Conservation (phyloP, 2,329 filamentous ascomycete genomes). For the Coniochaeta hoffmannii region DNA sequence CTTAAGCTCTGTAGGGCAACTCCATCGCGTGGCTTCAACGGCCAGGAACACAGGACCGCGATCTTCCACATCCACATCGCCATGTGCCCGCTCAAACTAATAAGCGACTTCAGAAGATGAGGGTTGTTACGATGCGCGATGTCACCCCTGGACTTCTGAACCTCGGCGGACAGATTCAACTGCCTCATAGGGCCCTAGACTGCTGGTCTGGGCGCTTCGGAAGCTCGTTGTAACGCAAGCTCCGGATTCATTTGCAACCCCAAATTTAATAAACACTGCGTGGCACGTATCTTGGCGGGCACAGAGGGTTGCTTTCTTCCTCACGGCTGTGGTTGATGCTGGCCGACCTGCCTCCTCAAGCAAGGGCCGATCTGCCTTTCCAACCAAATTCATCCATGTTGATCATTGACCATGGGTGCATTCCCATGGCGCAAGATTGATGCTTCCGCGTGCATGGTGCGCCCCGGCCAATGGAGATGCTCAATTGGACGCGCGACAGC, state of each 20-base stretch:
- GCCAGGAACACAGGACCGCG: no score
- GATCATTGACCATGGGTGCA: conserved; percentile 4
- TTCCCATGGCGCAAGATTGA: neutral
- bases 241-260: neutral
- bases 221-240: neutral
- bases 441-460: neutral
- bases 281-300: neutral
- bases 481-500: neutral
- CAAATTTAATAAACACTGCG: neutral
- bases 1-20: neutral
- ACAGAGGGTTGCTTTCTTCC: conserved; percentile 1
- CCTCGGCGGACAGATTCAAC: neutral
- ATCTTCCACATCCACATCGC: no score
- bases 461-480: neutral
- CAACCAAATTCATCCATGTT: conserved; percentile 6
- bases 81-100: no score
- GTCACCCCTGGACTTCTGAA: neutral
- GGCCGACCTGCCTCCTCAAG: conserved; percentile 17
- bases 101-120: neutral
- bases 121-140: neutral
- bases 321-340: neutral
- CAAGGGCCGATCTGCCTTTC: conserved; percentile 10
- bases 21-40: neutral
- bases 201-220: neutral
- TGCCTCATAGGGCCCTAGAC: neutral